Conservation (phyloP, 257 asterid species). For the Scutellaria barbata region DNA sequence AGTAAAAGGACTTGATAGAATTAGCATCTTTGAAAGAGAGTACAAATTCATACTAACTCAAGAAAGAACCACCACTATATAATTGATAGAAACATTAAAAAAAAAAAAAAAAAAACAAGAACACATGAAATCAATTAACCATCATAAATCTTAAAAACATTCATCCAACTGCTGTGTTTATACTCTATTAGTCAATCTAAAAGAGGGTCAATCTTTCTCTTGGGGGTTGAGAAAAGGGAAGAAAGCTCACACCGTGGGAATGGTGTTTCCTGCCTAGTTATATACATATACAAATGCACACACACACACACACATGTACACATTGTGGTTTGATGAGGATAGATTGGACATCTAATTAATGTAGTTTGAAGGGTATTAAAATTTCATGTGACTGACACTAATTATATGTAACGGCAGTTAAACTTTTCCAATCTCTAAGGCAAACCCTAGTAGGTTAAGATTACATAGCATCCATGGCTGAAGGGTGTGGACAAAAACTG, state of each 20-base stretch:
- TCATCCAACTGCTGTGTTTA: too few relatives aligned
- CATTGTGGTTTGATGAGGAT: constrained; percentile 29
- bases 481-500: constrained; percentile 18
- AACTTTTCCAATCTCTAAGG: neutral
- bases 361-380: constrained; percentile 1
- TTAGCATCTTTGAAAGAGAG: constrained; percentile 30
- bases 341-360: neutral
- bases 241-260: too few relatives aligned
- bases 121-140: neutral
- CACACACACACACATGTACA: neutral
- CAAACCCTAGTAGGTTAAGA: constrained; percentile 36
- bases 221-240: too few relatives aligned
- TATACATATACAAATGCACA: neutral
- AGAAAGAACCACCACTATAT: neutral
- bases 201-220: too few relatives aligned
- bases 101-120: neutral
- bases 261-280: too few relatives aligned
- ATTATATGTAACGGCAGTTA: constrained; percentile 10
- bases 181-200: too few relatives aligned
- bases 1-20: constrained; percentile 1
- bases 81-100: too few relatives aligned
- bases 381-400: constrained; percentile 16
- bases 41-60: neutral
- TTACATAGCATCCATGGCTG: constrained; percentile 11
- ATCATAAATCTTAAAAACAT: too few relatives aligned